These are phyloP conservation scores for Cerrena zonata DNA, from an alignment of 1,284 basidiomycete species.

Conservation along the genomic window DNA sequence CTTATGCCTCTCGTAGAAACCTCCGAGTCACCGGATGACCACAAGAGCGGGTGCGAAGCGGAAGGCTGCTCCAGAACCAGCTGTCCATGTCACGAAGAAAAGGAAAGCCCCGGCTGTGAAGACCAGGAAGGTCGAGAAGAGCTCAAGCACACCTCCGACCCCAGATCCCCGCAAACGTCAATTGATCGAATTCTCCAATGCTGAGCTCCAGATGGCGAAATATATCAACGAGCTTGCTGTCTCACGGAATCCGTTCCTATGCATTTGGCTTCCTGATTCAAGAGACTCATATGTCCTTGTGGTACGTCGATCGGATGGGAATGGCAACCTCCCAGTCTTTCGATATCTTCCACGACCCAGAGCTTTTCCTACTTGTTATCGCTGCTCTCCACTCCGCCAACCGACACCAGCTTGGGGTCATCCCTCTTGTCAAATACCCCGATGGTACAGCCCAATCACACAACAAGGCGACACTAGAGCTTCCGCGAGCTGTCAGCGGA, in stretches of 20 bases:
- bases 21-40: background rate
- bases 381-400: constrained; percentile 8
- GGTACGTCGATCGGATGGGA: constrained; percentile 9
- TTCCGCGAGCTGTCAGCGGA: background rate
- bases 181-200: background rate
- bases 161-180: background rate
- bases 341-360: constrained; percentile 13
- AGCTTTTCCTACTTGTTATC: constrained; percentile 16
- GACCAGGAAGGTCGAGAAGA: background rate
- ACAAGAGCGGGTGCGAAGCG: too few species aligned
- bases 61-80: background rate
- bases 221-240: background rate
- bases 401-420: background rate
- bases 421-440: background rate
- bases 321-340: constrained; percentile 14
- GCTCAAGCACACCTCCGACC: background rate
- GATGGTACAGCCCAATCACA: too few species aligned
- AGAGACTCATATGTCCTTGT: background rate
- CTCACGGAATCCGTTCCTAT: constrained; percentile 2
- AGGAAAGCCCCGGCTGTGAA: background rate
- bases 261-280: background rate
- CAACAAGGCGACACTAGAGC: background rate
- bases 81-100: background rate
- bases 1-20: too few species aligned
- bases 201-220: constrained; percentile 1